Evolutionary conservation across 2,329 filamentous ascomycete genomes (phyloP).

Genomic region (Epichloe typhina): DNA sequence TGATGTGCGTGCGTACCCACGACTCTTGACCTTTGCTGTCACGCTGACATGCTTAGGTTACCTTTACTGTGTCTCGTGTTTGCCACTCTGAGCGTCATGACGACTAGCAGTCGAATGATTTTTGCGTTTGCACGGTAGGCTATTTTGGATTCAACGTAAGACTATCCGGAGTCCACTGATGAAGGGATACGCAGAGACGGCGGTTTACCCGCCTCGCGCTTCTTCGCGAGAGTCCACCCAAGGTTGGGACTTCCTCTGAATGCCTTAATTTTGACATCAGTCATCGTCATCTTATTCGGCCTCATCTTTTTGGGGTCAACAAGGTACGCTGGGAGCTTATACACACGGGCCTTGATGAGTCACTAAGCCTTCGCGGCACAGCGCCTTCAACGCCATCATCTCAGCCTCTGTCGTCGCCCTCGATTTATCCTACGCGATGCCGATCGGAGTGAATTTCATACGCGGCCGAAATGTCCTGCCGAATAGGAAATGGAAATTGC

Average conservation of each 20-base stretch:
- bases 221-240: conserved; percentile 49
- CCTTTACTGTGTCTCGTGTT: conserved; percentile 51
- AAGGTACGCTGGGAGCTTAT: conserved; percentile 4
- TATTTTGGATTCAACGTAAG: conserved; percentile 18
- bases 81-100: conserved; percentile 50
- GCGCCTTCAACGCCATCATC: conserved; percentile 59
- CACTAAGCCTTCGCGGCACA: neutral
- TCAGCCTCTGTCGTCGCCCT: conserved; percentile 60
- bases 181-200: conserved; percentile 31
- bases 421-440: conserved; percentile 61
- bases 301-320: conserved; percentile 58
- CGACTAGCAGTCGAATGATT: conserved; percentile 51
- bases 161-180: too few species aligned
- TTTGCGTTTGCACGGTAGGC: conserved; percentile 43
- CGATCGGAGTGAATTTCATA: conserved; percentile 54
- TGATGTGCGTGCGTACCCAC: conserved; percentile 34
- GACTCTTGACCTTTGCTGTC: neutral
- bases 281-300: conserved; percentile 53
- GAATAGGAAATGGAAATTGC: conserved; percentile 24
- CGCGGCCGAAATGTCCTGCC: conserved; percentile 52
- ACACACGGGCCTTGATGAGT: too few species aligned
- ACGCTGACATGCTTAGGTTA: conserved; percentile 16
- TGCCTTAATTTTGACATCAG: conserved; percentile 45
- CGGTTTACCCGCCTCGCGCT: conserved; percentile 46
- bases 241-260: conserved; percentile 53